phyloP scores from a whole-genome alignment of 2,329 filamentous ascomycete species.

The Ophiostoma piceae region DNA sequence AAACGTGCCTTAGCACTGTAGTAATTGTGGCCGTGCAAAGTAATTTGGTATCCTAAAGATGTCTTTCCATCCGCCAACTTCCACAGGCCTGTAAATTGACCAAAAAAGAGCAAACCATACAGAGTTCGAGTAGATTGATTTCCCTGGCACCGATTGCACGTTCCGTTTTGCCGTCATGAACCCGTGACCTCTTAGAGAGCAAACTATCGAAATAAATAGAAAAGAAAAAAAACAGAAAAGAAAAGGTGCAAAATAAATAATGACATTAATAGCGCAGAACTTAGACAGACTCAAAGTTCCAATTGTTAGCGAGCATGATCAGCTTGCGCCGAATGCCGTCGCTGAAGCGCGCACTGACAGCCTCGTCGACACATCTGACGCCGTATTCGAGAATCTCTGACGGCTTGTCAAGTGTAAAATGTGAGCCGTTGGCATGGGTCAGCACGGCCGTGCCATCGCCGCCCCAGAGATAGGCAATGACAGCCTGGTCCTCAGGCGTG shows the following conservation, averaged over 20 bases:
- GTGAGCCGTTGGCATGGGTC: conserved; percentile 34
- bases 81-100: not conserved
- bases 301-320: conserved; percentile 36
- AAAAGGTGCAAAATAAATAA: not conserved
- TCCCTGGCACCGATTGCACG: not conserved
- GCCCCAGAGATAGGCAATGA: conserved; percentile 39
- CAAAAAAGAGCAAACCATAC: not conserved
- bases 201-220: not conserved
- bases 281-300: conserved; percentile 30
- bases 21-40: not conserved
- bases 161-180: not conserved
- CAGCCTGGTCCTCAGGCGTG: conserved; percentile 36
- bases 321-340: conserved; percentile 46
- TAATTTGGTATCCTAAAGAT: not conserved
- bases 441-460: conserved; percentile 37
- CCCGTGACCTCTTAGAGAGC: not conserved
- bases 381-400: conserved; percentile 40
- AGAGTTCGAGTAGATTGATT: not conserved
- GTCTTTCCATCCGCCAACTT: not conserved
- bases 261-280: not conserved
- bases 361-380: conserved; percentile 38
- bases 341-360: conserved; percentile 40
- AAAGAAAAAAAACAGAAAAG: not conserved
- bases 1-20: not conserved
- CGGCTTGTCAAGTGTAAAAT: conserved; percentile 37